These are phyloP conservation scores for Neurospora sp. DNA, from an alignment of 2,329 filamentous ascomycete species.

Conservation along the genomic window DNA sequence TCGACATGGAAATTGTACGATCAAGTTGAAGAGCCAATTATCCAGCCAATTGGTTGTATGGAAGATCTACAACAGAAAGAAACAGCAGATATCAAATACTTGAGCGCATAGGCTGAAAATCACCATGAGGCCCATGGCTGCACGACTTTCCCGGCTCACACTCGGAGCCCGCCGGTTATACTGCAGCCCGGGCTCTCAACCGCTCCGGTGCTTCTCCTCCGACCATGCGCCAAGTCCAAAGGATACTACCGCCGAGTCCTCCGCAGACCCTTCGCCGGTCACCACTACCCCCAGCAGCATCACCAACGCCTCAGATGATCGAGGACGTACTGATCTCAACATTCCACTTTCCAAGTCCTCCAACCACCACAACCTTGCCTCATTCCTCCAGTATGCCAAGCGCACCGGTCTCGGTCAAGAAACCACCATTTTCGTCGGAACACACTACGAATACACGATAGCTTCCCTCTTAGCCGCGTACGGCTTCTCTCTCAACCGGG, in stretches of 20 bases:
- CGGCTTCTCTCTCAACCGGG: conserved; percentile 54
- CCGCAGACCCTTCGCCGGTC: neutral
- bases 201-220: neutral
- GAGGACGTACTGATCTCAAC: neutral
- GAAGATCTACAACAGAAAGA: neutral
- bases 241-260: neutral
- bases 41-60: neutral
- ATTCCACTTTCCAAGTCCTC: neutral
- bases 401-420: conserved; percentile 42
- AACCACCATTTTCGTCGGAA: conserved; percentile 59
- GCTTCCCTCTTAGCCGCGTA: conserved; percentile 44
- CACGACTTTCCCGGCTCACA: neutral
- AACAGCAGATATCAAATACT: neutral
- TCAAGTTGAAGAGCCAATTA: neutral
- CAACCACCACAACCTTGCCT: conserved; percentile 51
- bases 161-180: neutral
- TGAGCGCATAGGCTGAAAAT: neutral
- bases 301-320: neutral
- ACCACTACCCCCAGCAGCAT: neutral
- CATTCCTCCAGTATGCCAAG: conserved; percentile 55
- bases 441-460: conserved; percentile 66
- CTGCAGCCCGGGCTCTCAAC: neutral
- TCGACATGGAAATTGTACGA: neutral
- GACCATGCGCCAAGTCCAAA: neutral
- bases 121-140: neutral